phyloP scores from a whole-genome alignment of 2,329 filamentous ascomycete genomes.

The Samsoniella hepiali region DNA sequence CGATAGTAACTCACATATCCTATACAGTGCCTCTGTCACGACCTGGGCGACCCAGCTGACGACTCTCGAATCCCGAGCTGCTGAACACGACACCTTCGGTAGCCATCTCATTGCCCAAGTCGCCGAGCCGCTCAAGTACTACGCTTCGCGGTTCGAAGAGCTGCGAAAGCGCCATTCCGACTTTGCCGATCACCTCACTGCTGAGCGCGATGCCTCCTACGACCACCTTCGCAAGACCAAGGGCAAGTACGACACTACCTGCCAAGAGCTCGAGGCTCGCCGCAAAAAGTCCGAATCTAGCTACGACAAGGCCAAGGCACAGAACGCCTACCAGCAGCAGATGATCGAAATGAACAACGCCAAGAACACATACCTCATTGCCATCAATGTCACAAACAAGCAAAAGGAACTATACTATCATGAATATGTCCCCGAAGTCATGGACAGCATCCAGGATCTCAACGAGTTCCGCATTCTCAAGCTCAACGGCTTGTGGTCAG shows the following conservation, averaged over 20 bases:
- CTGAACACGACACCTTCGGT: slow-evolving; percentile 83
- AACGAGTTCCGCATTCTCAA: slow-evolving; percentile 83
- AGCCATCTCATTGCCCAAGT: slow-evolving; percentile 75
- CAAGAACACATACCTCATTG: slow-evolving; percentile 97
- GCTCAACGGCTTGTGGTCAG: slow-evolving; percentile 80
- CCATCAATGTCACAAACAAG: slow-evolving; percentile 95
- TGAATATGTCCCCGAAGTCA: slow-evolving; percentile 88
- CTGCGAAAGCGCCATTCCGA: slow-evolving; percentile 87
- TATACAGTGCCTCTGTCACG: slow-evolving; percentile 77
- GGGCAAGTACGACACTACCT: slow-evolving; percentile 85
- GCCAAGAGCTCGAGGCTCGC: slow-evolving; percentile 90
- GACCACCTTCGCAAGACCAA: slow-evolving; percentile 86
- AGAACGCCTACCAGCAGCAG: slow-evolving; percentile 88
- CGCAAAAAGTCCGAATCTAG: slow-evolving; percentile 92
- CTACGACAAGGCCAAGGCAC: slow-evolving; percentile 92
- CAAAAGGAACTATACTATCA: slow-evolving; percentile 97
- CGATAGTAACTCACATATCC: not conserved
- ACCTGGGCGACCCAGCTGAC: slow-evolving; percentile 95
- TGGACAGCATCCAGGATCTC: slow-evolving; percentile 91
- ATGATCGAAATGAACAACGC: slow-evolving; percentile 93
- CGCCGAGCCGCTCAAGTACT: slow-evolving; percentile 79
- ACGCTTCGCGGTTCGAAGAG: slow-evolving; percentile 78
- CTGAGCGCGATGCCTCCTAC: slow-evolving; percentile 82
- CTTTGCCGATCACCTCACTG: slow-evolving; percentile 83
- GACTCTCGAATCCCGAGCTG: slow-evolving; percentile 81